phyloP scores from a whole-genome alignment of 2,329 filamentous ascomycete genomes.

The Aspergillus calidoustus region DNA sequence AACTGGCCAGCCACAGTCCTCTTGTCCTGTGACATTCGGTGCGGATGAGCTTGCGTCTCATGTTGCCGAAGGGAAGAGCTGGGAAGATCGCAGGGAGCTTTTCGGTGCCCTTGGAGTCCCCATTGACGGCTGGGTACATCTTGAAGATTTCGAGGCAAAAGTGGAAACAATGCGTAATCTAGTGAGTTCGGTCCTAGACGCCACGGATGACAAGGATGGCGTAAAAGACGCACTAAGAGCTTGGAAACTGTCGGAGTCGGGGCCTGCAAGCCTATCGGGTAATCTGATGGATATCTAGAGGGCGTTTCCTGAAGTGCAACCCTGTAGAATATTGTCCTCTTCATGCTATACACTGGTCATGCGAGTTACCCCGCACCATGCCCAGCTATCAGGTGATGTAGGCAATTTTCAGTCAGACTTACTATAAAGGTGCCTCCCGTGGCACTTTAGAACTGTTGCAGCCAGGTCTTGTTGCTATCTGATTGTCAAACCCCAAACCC shows the following conservation, averaged over 20 bases:
- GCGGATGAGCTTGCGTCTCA: constrained; percentile 24
- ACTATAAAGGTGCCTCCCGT: too few species aligned
- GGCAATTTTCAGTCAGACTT: too few species aligned
- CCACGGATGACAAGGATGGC: constrained; percentile 21
- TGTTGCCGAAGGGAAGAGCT: constrained; percentile 21
- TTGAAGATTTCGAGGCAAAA: constrained; percentile 24
- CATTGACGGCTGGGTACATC: constrained; percentile 28
- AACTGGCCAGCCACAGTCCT: constrained; percentile 15
- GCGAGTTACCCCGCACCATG: too few species aligned
- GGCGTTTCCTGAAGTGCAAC: neutral
- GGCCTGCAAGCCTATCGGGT: constrained; percentile 10
- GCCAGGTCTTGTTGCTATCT: too few species aligned
- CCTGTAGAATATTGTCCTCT: neutral
- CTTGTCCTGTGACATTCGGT: constrained; percentile 23
- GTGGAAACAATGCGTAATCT: constrained; percentile 24
- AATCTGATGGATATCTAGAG: constrained; percentile 13
- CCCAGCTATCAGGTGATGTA: too few species aligned
- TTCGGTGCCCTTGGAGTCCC: constrained; percentile 24
- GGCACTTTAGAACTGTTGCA: too few species aligned
- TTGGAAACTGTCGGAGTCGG: constrained; percentile 24
- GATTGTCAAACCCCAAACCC: too few species aligned
- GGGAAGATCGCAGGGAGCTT: constrained; percentile 22
- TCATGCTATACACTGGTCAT: too few species aligned
- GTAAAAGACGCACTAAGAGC: constrained; percentile 23
- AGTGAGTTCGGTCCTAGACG: constrained; percentile 20